Conservation (phyloP, 257 asterid genomes). For the Apocynum venetum region DNA sequence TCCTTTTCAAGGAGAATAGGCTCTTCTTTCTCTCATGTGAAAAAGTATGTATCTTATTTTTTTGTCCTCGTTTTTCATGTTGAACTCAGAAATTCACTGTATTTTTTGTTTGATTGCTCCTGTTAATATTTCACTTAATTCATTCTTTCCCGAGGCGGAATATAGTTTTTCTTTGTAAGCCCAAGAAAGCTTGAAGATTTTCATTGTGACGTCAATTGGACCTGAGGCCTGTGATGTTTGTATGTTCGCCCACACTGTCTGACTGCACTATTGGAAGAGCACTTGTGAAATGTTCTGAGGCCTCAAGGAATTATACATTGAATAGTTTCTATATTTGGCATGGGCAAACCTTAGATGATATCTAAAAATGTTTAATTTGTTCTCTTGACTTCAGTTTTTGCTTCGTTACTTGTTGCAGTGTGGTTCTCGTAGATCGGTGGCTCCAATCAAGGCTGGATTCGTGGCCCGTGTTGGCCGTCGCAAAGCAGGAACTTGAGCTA, state of each 20-base stretch:
- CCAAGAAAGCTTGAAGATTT: background rate
- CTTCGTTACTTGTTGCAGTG: conserved; percentile 27
- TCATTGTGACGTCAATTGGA: background rate
- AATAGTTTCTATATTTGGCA: background rate
- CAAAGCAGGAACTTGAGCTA: conserved; percentile 67
- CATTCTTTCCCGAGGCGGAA: background rate
- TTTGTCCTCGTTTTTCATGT: too few species aligned
- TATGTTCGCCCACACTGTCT: conserved; percentile 43
- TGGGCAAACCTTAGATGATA: background rate
- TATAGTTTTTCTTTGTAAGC: too few species aligned
- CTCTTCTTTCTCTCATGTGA: conserved; percentile 93
- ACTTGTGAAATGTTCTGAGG: background rate
- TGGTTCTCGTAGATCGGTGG: conserved; percentile 87
- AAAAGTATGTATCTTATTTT: conserved; percentile 39
- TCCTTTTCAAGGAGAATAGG: conserved; percentile 77
- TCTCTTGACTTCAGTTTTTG: background rate
- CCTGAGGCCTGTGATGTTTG: background rate
- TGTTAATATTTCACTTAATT: background rate
- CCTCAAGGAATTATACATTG: background rate
- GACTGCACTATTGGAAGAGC: conserved; percentile 15
- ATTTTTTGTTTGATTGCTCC: background rate
- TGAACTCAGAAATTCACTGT: background rate
- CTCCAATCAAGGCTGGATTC: conserved; percentile 40
- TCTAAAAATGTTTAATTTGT: background rate
- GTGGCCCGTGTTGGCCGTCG: too few species aligned